A percentile compares a stretch with the other conserved stretches of the same genome.
phyloP scores from a whole-genome alignment of 345 rosid species.

The Litchi chinensis region DNA sequence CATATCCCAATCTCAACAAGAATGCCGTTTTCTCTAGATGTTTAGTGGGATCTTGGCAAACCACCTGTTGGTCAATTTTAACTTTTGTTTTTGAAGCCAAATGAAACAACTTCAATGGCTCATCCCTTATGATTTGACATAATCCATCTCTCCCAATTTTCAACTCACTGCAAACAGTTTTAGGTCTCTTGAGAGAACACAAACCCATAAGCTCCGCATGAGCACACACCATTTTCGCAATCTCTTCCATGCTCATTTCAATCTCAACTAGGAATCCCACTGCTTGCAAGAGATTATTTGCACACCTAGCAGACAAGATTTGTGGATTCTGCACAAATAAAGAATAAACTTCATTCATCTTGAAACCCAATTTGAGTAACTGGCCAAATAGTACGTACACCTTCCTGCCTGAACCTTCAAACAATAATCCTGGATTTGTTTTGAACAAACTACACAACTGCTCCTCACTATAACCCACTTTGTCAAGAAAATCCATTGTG shows the following conservation, averaged over 20 bases:
- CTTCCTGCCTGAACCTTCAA: slow-evolving; percentile 68
- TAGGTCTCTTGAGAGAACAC: slow-evolving; percentile 56
- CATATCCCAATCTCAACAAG: slow-evolving; percentile 64
- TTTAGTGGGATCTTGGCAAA: slow-evolving; percentile 33
- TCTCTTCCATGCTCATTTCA: slow-evolving; percentile 54
- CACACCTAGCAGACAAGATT: slow-evolving; percentile 50
- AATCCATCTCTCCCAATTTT: slow-evolving; percentile 44
- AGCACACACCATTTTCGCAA: slow-evolving; percentile 37
- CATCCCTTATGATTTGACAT: slow-evolving; percentile 51
- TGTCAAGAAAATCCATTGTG: slow-evolving; percentile 64
- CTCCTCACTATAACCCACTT: slow-evolving; percentile 55
- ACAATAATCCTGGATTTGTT: slow-evolving; percentile 52
- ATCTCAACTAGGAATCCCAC: slow-evolving; percentile 55
- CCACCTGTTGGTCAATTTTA: slow-evolving; percentile 29
- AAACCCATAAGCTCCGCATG: slow-evolving; percentile 52
- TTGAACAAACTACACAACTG: slow-evolving; percentile 47
- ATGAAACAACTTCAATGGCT: slow-evolving; percentile 61
- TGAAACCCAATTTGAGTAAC: slow-evolving; percentile 63
- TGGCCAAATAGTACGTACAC: slow-evolving; percentile 60
- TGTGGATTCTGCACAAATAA: slow-evolving; percentile 56
- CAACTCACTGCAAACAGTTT: slow-evolving; percentile 46
- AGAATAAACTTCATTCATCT: slow-evolving; percentile 41
- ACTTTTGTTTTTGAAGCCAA: slow-evolving; percentile 46
- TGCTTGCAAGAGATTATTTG: slow-evolving; percentile 47
- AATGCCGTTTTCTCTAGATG: slow-evolving; percentile 58